A percentile compares a stretch with the other conserved stretches of the same genome.
phyloP scores from a whole-genome alignment of 768 basidiomycete species.

The Hericium alpestre region DNA sequence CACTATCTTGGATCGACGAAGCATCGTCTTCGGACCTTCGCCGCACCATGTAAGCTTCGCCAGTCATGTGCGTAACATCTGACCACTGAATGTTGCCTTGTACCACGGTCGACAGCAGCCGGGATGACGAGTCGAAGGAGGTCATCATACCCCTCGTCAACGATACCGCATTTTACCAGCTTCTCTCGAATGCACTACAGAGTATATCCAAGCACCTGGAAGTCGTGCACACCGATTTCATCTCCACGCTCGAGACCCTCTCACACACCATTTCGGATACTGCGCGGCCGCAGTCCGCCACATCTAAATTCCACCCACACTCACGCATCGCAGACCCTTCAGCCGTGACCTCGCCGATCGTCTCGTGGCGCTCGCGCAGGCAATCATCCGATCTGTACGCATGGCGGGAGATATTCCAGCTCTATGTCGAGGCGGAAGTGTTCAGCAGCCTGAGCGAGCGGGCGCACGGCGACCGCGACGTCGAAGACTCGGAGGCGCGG shows the following conservation, averaged over 20 bases:
- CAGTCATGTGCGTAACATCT: neutral
- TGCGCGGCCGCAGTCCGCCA: constrained; percentile 23
- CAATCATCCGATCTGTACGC: constrained; percentile 58
- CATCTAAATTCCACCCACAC: constrained; percentile 24
- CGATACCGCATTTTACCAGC: constrained; percentile 70
- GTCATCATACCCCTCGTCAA: constrained; percentile 71
- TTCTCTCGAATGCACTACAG: constrained; percentile 52
- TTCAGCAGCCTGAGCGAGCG: constrained; percentile 67
- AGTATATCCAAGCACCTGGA: constrained; percentile 43
- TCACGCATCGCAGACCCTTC: constrained; percentile 18
- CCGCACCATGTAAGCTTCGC: neutral
- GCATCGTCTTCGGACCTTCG: neutral
- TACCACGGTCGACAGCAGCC: neutral
- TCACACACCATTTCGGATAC: constrained; percentile 27
- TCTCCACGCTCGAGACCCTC: constrained; percentile 35
- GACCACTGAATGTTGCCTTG: neutral
- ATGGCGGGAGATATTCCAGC: constrained; percentile 84
- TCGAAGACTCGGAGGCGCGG: constrained; percentile 60
- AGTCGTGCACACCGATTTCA: constrained; percentile 40
- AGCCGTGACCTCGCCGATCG: constrained; percentile 11
- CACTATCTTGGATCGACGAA: neutral
- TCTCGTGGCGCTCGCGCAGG: neutral
- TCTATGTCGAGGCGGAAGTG: constrained; percentile 78
- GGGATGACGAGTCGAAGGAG: constrained; percentile 24
- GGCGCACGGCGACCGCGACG: constrained; percentile 52